Evolutionary conservation across 2,329 filamentous ascomycete species (phyloP), one percentile per base, ranked within the genome.

Genomic region (Fusarium pseudoanthophilum): DNA sequence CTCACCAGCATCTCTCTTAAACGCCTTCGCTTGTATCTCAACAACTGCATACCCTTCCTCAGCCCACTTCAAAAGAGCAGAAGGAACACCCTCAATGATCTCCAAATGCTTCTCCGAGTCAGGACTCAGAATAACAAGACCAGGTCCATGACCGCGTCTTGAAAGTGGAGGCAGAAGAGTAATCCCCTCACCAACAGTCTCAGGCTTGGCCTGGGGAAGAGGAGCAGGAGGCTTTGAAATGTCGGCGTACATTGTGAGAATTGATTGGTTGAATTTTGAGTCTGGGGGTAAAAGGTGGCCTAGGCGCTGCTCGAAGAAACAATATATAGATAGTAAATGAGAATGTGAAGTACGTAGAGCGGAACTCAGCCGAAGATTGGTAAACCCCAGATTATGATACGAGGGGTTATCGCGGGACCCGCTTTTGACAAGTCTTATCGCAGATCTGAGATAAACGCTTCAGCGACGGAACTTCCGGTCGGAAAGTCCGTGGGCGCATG

Each of bases 41-140:
- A 84, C 89, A 7, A 93, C 90, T 0, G 87, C 83, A 72, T 89
- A 93, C 1, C 91, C 90, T 78, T 93, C 92, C 77, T 93, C 91
- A 0, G 91, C 91, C 92, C 92, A 93, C 80, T 93, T 93, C 68
- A 88, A 78, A 20, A 89, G 75, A 1, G 89, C 88, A 14, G 87
- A 84, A 1, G 91, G 91, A 60, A 85, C 84, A 67, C 64, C 80
- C 71, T 77, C 76, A 57, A 63, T 63, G 26, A 74, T 79, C 0
- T 70, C 67, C 43, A 70, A 46, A 26, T 55, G 21, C 11, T 60
- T 56, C 1, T 73, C 66, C 0, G 67, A 63, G 20, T 67, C 53
- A 18, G 65, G 52, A 11, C 70, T 57, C 8, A 83, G 49, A 55
- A 84, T 71, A 21, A 84, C 73, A 10, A 84, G 73, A 10, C 82